Evolutionary conservation across 768 basidiomycete species (phyloP), one percentile per base, ranked within the genome.

Genomic region (Podaxis sp.): DNA sequence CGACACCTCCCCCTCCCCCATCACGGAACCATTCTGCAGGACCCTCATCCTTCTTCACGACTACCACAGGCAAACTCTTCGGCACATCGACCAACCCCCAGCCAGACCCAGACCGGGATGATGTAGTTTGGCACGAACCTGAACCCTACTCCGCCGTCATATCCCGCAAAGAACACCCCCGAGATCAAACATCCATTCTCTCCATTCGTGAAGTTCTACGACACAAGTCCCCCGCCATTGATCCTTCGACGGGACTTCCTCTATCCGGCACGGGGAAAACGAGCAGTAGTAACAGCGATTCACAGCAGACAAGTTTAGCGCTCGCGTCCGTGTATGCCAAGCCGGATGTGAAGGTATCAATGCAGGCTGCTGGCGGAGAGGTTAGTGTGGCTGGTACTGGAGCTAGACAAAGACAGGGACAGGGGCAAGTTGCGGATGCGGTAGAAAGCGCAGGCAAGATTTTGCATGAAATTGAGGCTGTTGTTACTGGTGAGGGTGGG

Each of bases 141-240:
- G 90, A 91, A 67, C 68, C 79, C 6, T 87, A 80, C 66, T 85
- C 86, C 0, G 82, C 87, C 0, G 78, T 84, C 12, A 83, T 89
- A 62, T 81, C 80, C 30, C 75, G 89, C 11, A 89, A 86, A 68
- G 86, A 88, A 62, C 82, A 87, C 65, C 82, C 86, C 0, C 80
- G 83, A 17, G 89, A 90, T 65, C 77, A 81, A 0, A 78, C 86
- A 0, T 81, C 83, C 1, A 67, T 89, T 0, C 73, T 88, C 5
- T 82, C 84, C 0, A 75, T 92, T 12, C 77, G 86, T 1, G 87
- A 88, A 36, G 88, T 88, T 8, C 73, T 90, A 4, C 79, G 87
- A 12, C 82, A 85, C 61, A 84, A 83, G 65, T 71, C 66, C 6
- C 78, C 81, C 7, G 68, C 70, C 4, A 11, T 17, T 8, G 68